Evolutionary conservation across 2,329 filamentous ascomycete species (phyloP).

Genomic region (Dactylellina parvicollis): DNA sequence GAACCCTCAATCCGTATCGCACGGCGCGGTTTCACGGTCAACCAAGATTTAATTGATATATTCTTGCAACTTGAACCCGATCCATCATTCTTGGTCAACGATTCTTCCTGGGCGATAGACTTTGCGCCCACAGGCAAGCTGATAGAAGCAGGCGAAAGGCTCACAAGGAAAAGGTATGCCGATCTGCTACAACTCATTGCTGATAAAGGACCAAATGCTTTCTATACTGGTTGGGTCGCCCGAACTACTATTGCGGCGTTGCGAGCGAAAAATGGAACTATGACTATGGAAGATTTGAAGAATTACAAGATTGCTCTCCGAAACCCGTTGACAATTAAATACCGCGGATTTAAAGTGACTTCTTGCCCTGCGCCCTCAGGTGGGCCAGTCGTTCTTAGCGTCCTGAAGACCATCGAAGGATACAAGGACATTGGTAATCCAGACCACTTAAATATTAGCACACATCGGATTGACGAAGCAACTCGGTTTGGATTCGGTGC

Average conservation of each 20-base stretch:
- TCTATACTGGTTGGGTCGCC: constrained; percentile 78
- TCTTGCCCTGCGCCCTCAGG: constrained; percentile 78
- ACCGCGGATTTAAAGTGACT: constrained; percentile 76
- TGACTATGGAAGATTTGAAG: constrained; percentile 80
- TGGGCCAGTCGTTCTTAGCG: constrained; percentile 77
- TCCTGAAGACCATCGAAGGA: constrained; percentile 83
- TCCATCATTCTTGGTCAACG: constrained; percentile 75
- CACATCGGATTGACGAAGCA: constrained; percentile 85
- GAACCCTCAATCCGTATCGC: constrained; percentile 78
- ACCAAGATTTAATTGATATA: constrained; percentile 78
- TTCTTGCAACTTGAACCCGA: constrained; percentile 70
- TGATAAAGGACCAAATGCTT: constrained; percentile 74
- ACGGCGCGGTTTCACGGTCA: constrained; percentile 76
- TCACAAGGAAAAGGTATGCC: constrained; percentile 83
- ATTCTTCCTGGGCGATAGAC: constrained; percentile 83
- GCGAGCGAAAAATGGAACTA: constrained; percentile 77
- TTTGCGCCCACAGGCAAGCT: constrained; percentile 85
- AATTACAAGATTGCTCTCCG: constrained; percentile 75
- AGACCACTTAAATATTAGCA: constrained; percentile 71
- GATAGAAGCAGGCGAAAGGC: constrained; percentile 76
- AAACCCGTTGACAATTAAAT: constrained; percentile 71
- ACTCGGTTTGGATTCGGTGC: constrained; percentile 85
- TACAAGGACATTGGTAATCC: constrained; percentile 71
- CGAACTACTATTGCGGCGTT: constrained; percentile 78
- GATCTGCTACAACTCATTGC: constrained; percentile 81